Conservation (phyloP, 306 rosid genomes). For the Cucumis sativus region DNA sequence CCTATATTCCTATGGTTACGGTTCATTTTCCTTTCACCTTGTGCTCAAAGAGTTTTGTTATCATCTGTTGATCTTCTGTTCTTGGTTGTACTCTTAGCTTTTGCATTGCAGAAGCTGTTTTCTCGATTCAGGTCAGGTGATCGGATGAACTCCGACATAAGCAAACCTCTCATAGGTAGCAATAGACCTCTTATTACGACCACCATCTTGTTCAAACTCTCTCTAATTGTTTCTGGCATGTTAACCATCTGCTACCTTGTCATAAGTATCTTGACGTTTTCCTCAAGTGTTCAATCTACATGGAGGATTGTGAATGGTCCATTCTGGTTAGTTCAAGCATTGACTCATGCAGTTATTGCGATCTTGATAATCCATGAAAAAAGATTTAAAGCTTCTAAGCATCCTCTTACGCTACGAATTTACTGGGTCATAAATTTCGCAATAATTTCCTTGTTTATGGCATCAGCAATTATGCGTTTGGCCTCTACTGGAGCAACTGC, state of each 20-base stretch:
- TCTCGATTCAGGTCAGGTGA: constrained; percentile 31
- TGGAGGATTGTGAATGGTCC: constrained; percentile 52
- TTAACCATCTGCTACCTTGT: constrained; percentile 34
- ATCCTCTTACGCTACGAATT: constrained; percentile 59
- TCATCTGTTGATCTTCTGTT: constrained; percentile 40
- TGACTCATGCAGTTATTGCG: constrained; percentile 41
- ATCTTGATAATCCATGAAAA: constrained; percentile 52
- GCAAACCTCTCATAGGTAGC: constrained; percentile 38
- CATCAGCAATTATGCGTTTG: constrained; percentile 58
- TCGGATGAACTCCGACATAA: constrained; percentile 19
- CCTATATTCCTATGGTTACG: constrained; percentile 42
- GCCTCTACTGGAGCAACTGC: constrained; percentile 14
- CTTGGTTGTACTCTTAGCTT: constrained; percentile 31
- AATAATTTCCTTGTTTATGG: constrained; percentile 33
- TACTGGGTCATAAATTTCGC: constrained; percentile 51
- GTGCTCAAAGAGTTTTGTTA: constrained; percentile 67
- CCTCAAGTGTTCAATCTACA: constrained; percentile 6
- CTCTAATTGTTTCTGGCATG: constrained; percentile 32
- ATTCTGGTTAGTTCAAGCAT: constrained; percentile 60
- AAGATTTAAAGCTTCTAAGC: constrained; percentile 43
- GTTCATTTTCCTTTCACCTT: constrained; percentile 72
- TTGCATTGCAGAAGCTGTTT: constrained; percentile 39
- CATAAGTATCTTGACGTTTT: constrained; percentile 31
- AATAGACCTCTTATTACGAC: constrained; percentile 22
- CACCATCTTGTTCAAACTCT: constrained; percentile 39